Percentiles rank a stretch among this genome's conserved stretches.
Evolutionary conservation across 2,329 filamentous ascomycete genomes (phyloP).

Genomic region (Epichloe baconii): DNA sequence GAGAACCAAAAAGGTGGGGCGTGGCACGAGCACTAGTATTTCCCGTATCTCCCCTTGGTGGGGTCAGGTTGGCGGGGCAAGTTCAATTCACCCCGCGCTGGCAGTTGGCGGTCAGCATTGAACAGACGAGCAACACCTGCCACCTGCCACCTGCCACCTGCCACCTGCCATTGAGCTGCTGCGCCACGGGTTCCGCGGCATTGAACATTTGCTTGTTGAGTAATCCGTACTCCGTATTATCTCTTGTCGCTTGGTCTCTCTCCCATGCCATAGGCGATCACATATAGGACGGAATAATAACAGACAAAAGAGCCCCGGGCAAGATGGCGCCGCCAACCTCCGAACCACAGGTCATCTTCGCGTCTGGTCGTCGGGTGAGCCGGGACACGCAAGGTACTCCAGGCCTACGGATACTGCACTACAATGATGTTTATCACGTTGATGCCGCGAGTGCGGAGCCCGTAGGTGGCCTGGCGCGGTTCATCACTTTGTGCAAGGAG

Average conservation of each 20-base stretch:
- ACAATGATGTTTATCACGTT: constrained; percentile 90
- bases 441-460: constrained; percentile 66
- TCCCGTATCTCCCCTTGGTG: too few relatives aligned
- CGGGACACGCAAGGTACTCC: constrained; percentile 25
- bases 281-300: background rate
- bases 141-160: too few relatives aligned
- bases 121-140: too few relatives aligned
- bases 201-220: too few relatives aligned
- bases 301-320: background rate
- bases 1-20: too few relatives aligned
- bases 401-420: constrained; percentile 73
- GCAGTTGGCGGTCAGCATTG: too few relatives aligned
- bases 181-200: too few relatives aligned
- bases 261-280: background rate
- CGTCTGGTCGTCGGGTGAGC: constrained; percentile 10
- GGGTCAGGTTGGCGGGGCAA: too few relatives aligned
- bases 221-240: too few relatives aligned
- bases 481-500: constrained; percentile 64
- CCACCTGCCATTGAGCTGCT: too few relatives aligned
- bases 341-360: constrained; percentile 14
- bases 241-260: background rate
- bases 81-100: too few relatives aligned
- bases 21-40: too few relatives aligned
- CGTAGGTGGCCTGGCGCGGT: constrained; percentile 67
- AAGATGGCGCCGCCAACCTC: constrained; percentile 11